Conservation (phyloP, 163 green algal species). For the Scenedesmus sp. region DNA sequence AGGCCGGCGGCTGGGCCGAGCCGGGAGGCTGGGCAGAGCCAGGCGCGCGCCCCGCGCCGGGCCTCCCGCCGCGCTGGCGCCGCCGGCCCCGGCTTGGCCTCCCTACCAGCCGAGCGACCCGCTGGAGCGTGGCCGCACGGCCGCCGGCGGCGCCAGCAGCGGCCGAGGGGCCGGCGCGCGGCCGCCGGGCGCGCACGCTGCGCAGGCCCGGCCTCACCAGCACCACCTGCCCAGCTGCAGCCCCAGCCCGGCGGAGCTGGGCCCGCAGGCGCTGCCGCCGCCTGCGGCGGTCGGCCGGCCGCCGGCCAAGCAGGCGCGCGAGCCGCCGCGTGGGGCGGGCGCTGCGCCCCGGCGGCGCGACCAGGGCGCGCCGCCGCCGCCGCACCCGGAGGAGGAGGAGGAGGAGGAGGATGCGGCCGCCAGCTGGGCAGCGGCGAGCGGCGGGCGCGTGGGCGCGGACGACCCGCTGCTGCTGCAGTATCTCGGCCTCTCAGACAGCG, state of each 20-base stretch:
- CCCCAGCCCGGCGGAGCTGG: not conserved
- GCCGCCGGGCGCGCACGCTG: no score
- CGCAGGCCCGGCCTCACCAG: not conserved
- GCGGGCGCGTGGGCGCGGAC: slow-evolving; percentile 10
- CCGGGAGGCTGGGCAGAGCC: no score
- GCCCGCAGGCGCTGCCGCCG: not conserved
- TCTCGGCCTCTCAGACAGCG: not conserved
- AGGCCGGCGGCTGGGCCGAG: no score
- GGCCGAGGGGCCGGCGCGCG: no score
- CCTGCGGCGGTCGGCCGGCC: not conserved
- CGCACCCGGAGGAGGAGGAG: not conserved
- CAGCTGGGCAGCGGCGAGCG: slow-evolving; percentile 17
- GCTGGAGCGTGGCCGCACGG: no score
- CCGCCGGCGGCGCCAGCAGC: no score
- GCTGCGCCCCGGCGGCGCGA: not conserved
- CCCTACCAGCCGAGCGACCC: no score
- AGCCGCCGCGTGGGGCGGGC: not conserved
- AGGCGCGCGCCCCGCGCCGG: no score
- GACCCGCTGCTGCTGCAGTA: slow-evolving; percentile 31
- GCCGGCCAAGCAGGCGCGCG: not conserved
- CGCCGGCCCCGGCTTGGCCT: no score
- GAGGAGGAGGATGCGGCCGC: not conserved
- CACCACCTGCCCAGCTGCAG: not conserved
- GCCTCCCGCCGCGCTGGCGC: no score
- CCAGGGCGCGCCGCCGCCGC: not conserved